A percentile compares a stretch with the other conserved stretches of the same genome.
phyloP scores from a whole-genome alignment of 2,329 filamentous ascomycete genomes.

The Chrysosphaeria jannelii region DNA sequence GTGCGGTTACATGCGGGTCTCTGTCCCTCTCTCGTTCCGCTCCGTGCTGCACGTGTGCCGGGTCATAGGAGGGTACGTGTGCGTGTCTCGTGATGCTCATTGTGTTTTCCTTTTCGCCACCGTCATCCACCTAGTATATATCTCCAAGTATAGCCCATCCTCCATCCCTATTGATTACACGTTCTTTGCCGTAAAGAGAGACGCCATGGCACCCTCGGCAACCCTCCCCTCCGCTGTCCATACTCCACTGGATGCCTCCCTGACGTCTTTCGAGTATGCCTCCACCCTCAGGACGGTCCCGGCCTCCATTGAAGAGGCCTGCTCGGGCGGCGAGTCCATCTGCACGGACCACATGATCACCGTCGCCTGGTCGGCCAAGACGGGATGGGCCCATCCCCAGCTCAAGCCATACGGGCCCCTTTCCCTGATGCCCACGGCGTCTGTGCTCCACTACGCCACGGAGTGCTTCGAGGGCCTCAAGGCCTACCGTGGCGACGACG shows the following conservation, averaged over 20 bases:
- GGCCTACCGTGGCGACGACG: conserved; percentile 50
- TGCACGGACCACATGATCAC: conserved; percentile 78
- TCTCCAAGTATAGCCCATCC: no score
- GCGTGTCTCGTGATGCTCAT: no score
- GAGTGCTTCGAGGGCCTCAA: conserved; percentile 76
- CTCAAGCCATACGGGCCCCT: conserved; percentile 53
- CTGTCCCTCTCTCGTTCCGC: no score
- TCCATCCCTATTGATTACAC: no score
- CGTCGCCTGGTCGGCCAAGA: conserved; percentile 28
- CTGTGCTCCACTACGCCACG: conserved; percentile 63
- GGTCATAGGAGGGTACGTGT: no score
- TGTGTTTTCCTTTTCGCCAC: no score
- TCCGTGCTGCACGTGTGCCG: no score
- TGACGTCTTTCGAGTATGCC: conserved; percentile 23
- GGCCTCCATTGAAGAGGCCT: conserved; percentile 14
- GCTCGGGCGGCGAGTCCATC: conserved; percentile 19
- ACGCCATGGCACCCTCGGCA: no score
- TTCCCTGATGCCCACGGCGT: conserved; percentile 51
- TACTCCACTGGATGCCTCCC: conserved; percentile 32
- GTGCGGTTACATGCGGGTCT: no score
- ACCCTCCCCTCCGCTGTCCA: no score
- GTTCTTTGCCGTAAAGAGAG: no score
- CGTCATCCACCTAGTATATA: no score
- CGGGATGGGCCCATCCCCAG: conserved; percentile 45
- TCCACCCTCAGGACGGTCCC: conserved; percentile 20